A percentile compares a stretch with the other conserved stretches of the same genome.
Evolutionary conservation across 1,139 yeast species (phyloP).

Genomic region (Arxiozyma slooffiae): DNA sequence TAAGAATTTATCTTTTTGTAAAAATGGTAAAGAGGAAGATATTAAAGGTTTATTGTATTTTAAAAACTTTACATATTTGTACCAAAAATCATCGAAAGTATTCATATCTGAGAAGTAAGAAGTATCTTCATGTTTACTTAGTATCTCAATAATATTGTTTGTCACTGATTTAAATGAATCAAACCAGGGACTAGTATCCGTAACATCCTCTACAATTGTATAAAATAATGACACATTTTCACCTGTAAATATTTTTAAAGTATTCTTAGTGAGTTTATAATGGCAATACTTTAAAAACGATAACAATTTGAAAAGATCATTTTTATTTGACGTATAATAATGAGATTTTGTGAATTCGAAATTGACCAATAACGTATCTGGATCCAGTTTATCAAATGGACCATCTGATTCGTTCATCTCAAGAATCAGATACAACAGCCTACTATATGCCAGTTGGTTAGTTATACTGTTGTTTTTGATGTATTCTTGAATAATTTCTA

Average conservation of each 20-base stretch:
- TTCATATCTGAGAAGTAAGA: constrained; percentile 2
- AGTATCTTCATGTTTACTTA: neutral
- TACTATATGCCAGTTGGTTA: neutral
- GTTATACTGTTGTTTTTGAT: neutral
- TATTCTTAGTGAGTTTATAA: neutral
- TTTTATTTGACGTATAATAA: constrained; percentile 1
- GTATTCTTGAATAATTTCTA: neutral
- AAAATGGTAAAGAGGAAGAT: constrained; percentile 18
- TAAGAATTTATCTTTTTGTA: constrained; percentile 10
- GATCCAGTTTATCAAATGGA: neutral
- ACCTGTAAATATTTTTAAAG: neutral
- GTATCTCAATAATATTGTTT: constrained; percentile 3
- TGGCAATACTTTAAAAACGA: constrained; percentile 10
- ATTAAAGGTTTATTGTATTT: constrained; percentile 9
- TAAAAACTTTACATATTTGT: constrained; percentile 12
- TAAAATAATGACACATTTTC: neutral
- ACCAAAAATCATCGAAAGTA: constrained; percentile 14
- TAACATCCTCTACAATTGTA: constrained; percentile 7
- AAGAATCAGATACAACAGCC: neutral
- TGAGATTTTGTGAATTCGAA: neutral
- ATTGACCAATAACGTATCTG: neutral
- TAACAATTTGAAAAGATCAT: constrained; percentile 11
- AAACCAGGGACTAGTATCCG: constrained; percentile 5
- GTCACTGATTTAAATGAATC: constrained; percentile 5
- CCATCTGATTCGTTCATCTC: neutral